Evolutionary conservation across 805 yeast genomes (phyloP), one percentile per base, ranked within the genome.

Genomic region (Kuraishia capsulata): DNA sequence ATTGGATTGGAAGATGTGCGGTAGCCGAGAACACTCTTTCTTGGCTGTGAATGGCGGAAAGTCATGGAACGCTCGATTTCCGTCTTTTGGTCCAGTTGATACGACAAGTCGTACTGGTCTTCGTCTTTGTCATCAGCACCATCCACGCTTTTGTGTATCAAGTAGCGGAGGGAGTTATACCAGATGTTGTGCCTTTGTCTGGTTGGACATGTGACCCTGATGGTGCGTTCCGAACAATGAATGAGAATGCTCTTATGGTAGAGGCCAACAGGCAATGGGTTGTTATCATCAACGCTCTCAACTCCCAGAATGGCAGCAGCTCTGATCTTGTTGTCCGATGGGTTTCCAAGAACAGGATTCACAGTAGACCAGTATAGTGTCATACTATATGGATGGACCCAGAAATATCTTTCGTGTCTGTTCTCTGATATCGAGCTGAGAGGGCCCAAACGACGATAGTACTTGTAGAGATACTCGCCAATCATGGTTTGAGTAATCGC

Each of bases 381-480:
- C 65, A 87, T 62, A 6, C 92, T 81, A 58, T 89, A 89, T 3
- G 98, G 97, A 59, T 90, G 95, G 33, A 92, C 76, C 97, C 97
- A 92, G 70, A 90, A 90, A 62, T 76, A 90, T 46, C 97, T 72
- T 53, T 83, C 92, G 53, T 90, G 98, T 42, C 96, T 73, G 31
- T 74, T 73, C 37, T 87, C 92, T 0, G 90, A 73, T 17, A 86
- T 69, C 1, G 81, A 70, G 29, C 86, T 80, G 36, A 85, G 65
- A 13, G 88, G 81, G 1, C 89, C 89, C 38, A 82, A 60, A 43
- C 78, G 76, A 42, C 92, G 77, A 56, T 81, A 85, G 55, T 89
- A 89, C 59, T 90, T 90, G 72, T 71, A 80, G 41, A 89, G 64
- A 46, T 78, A 85, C 54, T 90, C 97, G 38, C 98, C 98, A 57